These are phyloP conservation scores for Sisymbrium irio DNA, from an alignment of 345 rosid genomes.

Conservation along the genomic window DNA sequence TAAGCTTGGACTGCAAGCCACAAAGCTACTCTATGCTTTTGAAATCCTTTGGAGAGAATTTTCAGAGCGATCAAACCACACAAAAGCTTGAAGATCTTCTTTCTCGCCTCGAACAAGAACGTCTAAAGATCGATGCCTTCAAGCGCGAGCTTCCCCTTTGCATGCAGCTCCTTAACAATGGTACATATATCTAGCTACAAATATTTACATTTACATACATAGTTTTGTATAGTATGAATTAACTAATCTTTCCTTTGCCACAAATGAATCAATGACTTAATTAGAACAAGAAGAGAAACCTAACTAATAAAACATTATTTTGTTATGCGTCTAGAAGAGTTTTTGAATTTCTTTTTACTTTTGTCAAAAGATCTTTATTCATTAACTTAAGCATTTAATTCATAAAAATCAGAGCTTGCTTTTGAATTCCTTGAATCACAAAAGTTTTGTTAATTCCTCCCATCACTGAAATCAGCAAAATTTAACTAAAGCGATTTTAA, in stretches of 20 bases:
- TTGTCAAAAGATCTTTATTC: constrained; percentile 30
- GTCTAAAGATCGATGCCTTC: constrained; percentile 95
- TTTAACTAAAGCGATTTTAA: constrained; percentile 21
- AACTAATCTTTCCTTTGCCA: neutral
- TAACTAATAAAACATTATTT: neutral
- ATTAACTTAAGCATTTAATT: constrained; percentile 25
- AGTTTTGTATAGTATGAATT: neutral
- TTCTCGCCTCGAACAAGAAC: constrained; percentile 81
- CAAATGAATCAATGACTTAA: neutral
- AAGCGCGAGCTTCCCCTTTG: constrained; percentile 99
- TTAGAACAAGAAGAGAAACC: constrained; percentile 2
- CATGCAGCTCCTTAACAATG: constrained; percentile 97
- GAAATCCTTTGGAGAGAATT: constrained; percentile 78
- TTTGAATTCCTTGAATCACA: constrained; percentile 29
- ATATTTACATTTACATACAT: constrained; percentile 5
- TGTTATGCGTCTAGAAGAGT: constrained; percentile 1
- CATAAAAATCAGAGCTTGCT: constrained; percentile 41
- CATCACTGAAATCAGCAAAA: constrained; percentile 32
- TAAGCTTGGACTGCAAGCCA: constrained; percentile 81
- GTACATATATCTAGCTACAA: constrained; percentile 34
- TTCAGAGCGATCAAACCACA: constrained; percentile 47
- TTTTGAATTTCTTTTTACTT: constrained; percentile 25
- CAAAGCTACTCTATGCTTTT: constrained; percentile 83
- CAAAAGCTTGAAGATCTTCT: constrained; percentile 88
- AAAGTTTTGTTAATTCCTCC: constrained; percentile 25